Percentiles rank a stretch among this genome's conserved stretches.
Conservation (phyloP, 2,329 filamentous ascomycete species). For the Epichloe scottii region DNA sequence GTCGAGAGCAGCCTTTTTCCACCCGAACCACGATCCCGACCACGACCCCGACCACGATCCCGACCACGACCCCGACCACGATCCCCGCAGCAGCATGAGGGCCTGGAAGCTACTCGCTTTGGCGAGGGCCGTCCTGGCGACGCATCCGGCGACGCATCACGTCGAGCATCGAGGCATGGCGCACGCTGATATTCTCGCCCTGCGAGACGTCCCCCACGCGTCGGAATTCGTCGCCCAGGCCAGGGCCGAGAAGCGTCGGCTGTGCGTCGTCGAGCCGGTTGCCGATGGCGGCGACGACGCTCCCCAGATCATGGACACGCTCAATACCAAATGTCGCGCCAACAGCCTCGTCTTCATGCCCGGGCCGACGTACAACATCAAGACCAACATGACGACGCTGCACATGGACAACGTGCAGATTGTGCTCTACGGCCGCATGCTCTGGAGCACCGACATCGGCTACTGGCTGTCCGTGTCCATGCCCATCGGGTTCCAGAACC, state of each 20-base stretch:
- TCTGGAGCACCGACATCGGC: conserved; percentile 31
- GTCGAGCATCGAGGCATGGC: conserved; percentile 1
- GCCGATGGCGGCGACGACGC: conserved; percentile 18
- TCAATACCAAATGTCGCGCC: conserved; percentile 18
- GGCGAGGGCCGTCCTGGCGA: neutral
- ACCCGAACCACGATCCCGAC: too few species aligned
- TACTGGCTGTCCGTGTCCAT: conserved; percentile 41
- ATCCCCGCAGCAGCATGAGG: neutral
- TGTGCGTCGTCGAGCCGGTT: conserved; percentile 18
- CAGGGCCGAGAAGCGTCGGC: conserved; percentile 10
- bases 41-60: too few species aligned
- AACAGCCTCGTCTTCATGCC: conserved; percentile 21
- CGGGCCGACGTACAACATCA: conserved; percentile 22
- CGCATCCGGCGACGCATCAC: neutral
- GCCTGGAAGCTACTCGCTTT: neutral
- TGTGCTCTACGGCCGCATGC: conserved; percentile 26
- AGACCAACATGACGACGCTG: conserved; percentile 21
- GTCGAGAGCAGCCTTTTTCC: too few species aligned
- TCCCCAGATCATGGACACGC: conserved; percentile 17
- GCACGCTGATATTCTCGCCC: neutral
- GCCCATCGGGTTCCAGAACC: conserved; percentile 41
- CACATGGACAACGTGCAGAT: conserved; percentile 27
- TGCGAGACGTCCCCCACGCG: neutral
- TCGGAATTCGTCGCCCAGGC: conserved; percentile 5
- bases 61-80: too few species aligned